Base-by-base conservation (phyloP, 2,329 filamentous ascomycete species). In the Penicillium olsonii region DNA sequence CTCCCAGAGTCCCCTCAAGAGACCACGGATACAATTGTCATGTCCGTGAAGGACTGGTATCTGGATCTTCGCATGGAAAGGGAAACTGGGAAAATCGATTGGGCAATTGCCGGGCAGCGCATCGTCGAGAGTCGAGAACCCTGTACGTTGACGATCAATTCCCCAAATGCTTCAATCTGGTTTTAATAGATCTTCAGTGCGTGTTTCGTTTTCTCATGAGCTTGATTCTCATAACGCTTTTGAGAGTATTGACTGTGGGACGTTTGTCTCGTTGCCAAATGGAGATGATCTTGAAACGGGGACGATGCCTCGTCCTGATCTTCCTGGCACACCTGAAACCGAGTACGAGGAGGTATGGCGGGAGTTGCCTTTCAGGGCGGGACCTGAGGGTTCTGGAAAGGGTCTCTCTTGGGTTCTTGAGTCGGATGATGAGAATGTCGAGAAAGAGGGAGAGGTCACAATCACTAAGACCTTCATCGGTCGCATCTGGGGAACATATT, bases 311-410 rank as follows among this genome's bases (percentile, higher is more conserved):
- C 68, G 68, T 12, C 59, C 63, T 18, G 68, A 73, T 55, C 45
- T 66, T 0, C 62, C 66, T 1, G 67, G 66, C 2, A 56, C 59
- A 9, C 66, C 65, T 2, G 51, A 69, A 0, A 63, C 62, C 3
- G 59, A 65, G 7, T 90, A 91, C 56, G 85, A 88, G 64, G 87
- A 90, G 66, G 63, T 87, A 2, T 89, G 86, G 86, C 66, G 70
- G 2, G 80, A 84, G 35, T 65, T 73, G 2, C 59, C 68, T 2
- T 61, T 75, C 10, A 45, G 43, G 8, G 42, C 52, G 2, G 64
- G 69, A 2, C 70, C 68, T 0, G 61, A 67, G 12, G 67, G 63
- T 0, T 14, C 44, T 2, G 15, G 42, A 0, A 53, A 43, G 9
- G 61, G 60, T 3, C 33, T 67, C 5, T 67, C 66, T 2, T 68